These are phyloP conservation scores for Mycocentrospora acerina DNA, from an alignment of 2,329 filamentous ascomycete genomes.

Conservation along the genomic window DNA sequence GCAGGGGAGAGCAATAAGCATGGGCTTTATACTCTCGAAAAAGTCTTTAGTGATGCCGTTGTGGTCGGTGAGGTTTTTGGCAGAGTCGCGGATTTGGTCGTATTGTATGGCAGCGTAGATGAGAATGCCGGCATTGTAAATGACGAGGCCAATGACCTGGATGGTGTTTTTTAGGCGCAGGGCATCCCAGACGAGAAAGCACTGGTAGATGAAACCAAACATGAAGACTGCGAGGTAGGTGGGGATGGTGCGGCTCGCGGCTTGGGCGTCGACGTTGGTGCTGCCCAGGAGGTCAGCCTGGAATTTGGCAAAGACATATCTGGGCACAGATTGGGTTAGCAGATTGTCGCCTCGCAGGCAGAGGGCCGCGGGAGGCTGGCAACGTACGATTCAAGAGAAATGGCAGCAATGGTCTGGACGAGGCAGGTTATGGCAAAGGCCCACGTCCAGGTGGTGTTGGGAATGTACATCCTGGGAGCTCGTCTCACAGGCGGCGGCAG, in stretches of 20 bases:
- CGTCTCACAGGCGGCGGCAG: constrained; percentile 39
- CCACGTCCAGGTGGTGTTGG: constrained; percentile 86
- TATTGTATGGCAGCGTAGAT: constrained; percentile 93
- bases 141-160: constrained; percentile 91
- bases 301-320: constrained; percentile 88
- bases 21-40: constrained; percentile 71
- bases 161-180: constrained; percentile 96
- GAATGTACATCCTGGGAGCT: constrained; percentile 64
- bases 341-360: too few species aligned
- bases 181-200: constrained; percentile 89
- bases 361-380: neutral
- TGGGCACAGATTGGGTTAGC: constrained; percentile 40
- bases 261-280: constrained; percentile 41
- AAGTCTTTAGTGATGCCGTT: constrained; percentile 56
- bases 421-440: constrained; percentile 74
- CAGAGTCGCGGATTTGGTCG: constrained; percentile 80
- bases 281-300: constrained; percentile 61
- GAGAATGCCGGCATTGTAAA: constrained; percentile 88
- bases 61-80: constrained; percentile 54
- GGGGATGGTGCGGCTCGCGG: constrained; percentile 69
- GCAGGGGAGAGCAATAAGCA: constrained; percentile 80
- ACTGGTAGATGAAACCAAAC: constrained; percentile 91
- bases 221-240: constrained; percentile 97
- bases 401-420: constrained; percentile 75
- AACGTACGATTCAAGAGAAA: constrained; percentile 83